Conservation (phyloP, 2,329 filamentous ascomycete species). For the Emergomyces orientalis region DNA sequence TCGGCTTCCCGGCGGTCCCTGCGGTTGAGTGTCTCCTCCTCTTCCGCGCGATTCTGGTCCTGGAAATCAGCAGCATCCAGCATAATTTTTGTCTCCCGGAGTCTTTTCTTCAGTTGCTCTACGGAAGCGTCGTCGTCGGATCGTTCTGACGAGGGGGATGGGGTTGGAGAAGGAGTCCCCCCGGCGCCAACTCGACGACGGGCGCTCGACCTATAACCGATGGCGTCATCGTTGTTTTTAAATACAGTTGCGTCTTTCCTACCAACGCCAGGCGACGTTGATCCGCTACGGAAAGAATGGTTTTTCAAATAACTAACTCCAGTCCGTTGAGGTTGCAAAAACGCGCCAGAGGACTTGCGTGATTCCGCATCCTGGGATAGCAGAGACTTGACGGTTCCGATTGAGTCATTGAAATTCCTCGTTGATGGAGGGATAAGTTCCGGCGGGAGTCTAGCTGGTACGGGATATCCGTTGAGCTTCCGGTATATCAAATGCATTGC, state of each 20-base stretch:
- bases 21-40: slow-evolving; percentile 85
- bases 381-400: slow-evolving; percentile 84
- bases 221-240: slow-evolving; percentile 88
- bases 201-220: slow-evolving; percentile 89
- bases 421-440: slow-evolving; percentile 93
- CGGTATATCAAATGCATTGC: slow-evolving; percentile 99
- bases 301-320: slow-evolving; percentile 97
- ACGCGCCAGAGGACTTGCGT: slow-evolving; percentile 79
- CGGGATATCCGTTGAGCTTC: slow-evolving; percentile 88
- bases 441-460: slow-evolving; percentile 76
- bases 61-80: slow-evolving; percentile 94
- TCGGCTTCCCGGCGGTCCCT: slow-evolving; percentile 87
- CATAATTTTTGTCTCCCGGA: slow-evolving; percentile 87
- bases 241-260: slow-evolving; percentile 95
- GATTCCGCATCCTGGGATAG: slow-evolving; percentile 82
- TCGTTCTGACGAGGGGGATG: slow-evolving; percentile 53
- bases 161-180: slow-evolving; percentile 69
- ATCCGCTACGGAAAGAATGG: slow-evolving; percentile 71
- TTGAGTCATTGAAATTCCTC: slow-evolving; percentile 82
- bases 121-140: slow-evolving; percentile 73
- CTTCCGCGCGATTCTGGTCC: slow-evolving; percentile 79
- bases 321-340: slow-evolving; percentile 86
- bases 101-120: slow-evolving; percentile 84
- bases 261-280: slow-evolving; percentile 47
- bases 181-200: slow-evolving; percentile 69